Evolutionary conservation across 257 asterid species (phyloP), one percentile per base, ranked within the genome.

Genomic region (Verbena officinalis): DNA sequence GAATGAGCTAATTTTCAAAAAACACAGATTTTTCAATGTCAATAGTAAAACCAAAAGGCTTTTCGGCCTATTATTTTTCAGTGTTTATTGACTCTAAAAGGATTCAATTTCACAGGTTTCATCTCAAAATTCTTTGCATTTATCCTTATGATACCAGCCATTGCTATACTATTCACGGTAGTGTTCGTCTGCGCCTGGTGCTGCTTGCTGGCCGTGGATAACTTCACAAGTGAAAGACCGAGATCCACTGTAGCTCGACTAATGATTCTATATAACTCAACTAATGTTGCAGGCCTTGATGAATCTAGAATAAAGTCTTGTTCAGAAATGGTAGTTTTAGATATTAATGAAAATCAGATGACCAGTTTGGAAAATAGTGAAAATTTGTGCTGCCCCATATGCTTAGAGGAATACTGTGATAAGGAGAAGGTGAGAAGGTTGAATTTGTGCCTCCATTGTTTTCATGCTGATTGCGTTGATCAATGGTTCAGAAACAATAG

Each of bases 401-500:
- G 77, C 68, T 54, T 72, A 16, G 77, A 65, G 8, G 57, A 13
- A 1, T 72, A 58, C 40, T 12, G 17, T 15, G 39, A 22, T 9
- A 9, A 30, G 27, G 77, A 72, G 51, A 52, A 31, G 51, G 43
- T 72, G 12, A 59, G 72, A 34, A 55, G 22, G 62, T 65, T 72
- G 31, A 52, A 17, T 43, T 10, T 15, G 55, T 72, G 77, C 54
- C 51, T 16, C 7, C 72, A 72, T 52, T 30, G 49, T 34, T 65
- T 72, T 40, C 77, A 65, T 57, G 57, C 57, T 42, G 51, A 52
- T 31, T 72, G 73, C 36, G 23, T 72, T 20, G 59, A 63, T 50
- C 34, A 42, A 44, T 72, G 77, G 77, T 51, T 65, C n/a, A 38
- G 24, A 38, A 61, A 53, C 55, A 67, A 67, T 8, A 67, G 62